phyloP scores from a whole-genome alignment of 768 basidiomycete genomes.

The Ramaria sp. region DNA sequence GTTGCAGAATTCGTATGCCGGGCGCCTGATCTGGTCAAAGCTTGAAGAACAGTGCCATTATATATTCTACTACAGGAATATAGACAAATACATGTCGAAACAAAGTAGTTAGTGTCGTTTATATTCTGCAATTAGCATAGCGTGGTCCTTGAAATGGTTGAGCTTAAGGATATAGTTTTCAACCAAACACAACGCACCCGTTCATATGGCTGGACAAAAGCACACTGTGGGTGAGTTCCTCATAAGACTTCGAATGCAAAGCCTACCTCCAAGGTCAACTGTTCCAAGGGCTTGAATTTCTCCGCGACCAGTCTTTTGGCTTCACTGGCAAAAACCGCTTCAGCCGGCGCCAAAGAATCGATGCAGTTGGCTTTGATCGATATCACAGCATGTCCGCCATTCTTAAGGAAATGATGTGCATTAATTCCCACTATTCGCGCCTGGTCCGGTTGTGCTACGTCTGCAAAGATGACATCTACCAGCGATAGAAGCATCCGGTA shows the following conservation, averaged over 20 bases:
- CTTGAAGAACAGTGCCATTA: too few species aligned
- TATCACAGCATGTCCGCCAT: constrained; percentile 84
- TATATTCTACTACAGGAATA: background rate
- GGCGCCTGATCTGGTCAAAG: background rate
- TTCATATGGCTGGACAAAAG: constrained; percentile 49
- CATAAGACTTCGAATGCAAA: background rate
- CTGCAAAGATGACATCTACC: constrained; percentile 97
- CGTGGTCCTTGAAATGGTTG: constrained; percentile 50
- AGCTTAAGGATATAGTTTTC: background rate
- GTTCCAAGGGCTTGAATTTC: constrained; percentile 89
- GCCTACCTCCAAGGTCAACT: constrained; percentile 72
- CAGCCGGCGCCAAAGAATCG: constrained; percentile 89
- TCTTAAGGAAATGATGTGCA: constrained; percentile 92
- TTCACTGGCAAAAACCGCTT: constrained; percentile 82
- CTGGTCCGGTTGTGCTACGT: constrained; percentile 97
- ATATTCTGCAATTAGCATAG: constrained; percentile 70
- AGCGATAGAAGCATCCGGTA: constrained; percentile 95
- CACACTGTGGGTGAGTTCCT: background rate
- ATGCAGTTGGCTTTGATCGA: constrained; percentile 99
- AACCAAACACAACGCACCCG: constrained; percentile 11
- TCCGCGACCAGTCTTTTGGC: constrained; percentile 67
- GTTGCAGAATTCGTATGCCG: background rate
- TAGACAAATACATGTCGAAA: background rate
- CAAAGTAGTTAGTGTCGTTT: constrained; percentile 28
- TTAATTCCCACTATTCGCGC: constrained; percentile 93